A percentile compares a stretch with the other conserved stretches of the same genome.
These are phyloP conservation scores for Golubevia sp. DNA, from an alignment of 1,284 basidiomycete genomes.

Conservation along the genomic window DNA sequence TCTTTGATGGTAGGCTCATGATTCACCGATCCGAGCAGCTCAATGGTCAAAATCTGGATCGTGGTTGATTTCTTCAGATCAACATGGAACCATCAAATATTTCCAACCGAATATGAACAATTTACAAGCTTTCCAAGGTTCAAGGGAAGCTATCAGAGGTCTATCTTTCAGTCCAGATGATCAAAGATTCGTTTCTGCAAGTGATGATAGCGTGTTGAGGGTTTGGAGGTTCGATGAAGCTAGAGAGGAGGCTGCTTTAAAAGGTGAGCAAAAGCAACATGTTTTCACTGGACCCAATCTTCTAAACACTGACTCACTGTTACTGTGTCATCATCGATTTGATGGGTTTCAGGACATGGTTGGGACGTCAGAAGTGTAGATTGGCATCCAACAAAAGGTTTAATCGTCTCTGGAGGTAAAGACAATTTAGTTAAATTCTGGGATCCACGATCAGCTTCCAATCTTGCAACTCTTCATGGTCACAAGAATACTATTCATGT, in stretches of 20 bases:
- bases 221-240: slow-evolving; percentile 55
- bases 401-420: slow-evolving; percentile 91
- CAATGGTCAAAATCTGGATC: slow-evolving; percentile 44
- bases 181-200: slow-evolving; percentile 41
- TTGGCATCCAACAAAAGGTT: slow-evolving; percentile 95
- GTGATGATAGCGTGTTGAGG: slow-evolving; percentile 48
- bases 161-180: slow-evolving; percentile 52
- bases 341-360: slow-evolving; percentile 73
- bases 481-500: slow-evolving; percentile 59
- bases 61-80: slow-evolving; percentile 49
- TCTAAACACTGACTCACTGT: too few relatives aligned
- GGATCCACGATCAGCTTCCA: slow-evolving; percentile 71
- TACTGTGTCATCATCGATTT: background rate
- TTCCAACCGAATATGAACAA: slow-evolving; percentile 59
- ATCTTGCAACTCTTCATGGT: slow-evolving; percentile 48
- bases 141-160: slow-evolving; percentile 42
- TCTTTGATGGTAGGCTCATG: slow-evolving; percentile 47
- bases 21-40: slow-evolving; percentile 47
- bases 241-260: slow-evolving; percentile 36
- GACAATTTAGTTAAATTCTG: slow-evolving; percentile 99
- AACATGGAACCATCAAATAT: slow-evolving; percentile 58
- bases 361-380: slow-evolving; percentile 99
- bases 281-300: too few relatives aligned
- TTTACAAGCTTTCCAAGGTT: slow-evolving; percentile 46
- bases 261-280: too few relatives aligned